Evolutionary conservation across 208 protist genomes (phyloP), one percentile per base, ranked within the genome.

Genomic region (Strigomonas culicis): DNA sequence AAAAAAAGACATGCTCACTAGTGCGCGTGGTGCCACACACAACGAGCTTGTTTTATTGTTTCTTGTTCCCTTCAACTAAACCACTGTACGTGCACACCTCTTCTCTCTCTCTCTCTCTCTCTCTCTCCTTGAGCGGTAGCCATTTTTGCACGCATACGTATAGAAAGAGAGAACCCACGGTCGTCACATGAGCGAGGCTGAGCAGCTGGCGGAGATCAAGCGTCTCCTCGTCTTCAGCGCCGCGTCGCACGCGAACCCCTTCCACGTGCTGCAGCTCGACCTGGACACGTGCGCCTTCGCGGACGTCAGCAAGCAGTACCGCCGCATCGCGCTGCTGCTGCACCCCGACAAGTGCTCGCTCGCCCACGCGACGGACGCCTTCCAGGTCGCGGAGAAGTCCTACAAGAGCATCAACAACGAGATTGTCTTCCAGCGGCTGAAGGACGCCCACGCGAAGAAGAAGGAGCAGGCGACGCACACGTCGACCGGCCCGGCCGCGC

Each of bases 341-440:
- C 91, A 96, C 67, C 91, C 91, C 11, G 91, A 96, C 68, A 96
- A 96, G 84, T 96, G 91, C 76, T 71, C 62, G 21, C 75, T 93
- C 24, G 68, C 82, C 19, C 72, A 88, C 52, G 82, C 86, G 55
- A 66, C 75, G 11, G 88, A 90, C 36, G 91, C 91, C 27, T 96
- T 96, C 51, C 74, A 87, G 49, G 75, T 84, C 4, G 91, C 84
- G 6, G 87, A 96, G 64, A 84, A 82, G 68, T 86, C 87, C 19
- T 80, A 96, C 78, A 86, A 84, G 63, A 75, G 79, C 17, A 72
- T 96, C 27, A 88, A 73, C 55, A 72, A 93, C 27, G 80, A 89
- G 65, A 72, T 73, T 1, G 70, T 91, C 13, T 74, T 96, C 41
- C 70, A 80, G 27, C 74, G 78, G 19, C 72, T 96, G 36, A 90